Percentiles rank a stretch among this genome's conserved stretches.
phyloP scores from a whole-genome alignment of 768 basidiomycete species.

The Leccinellum luteum region DNA sequence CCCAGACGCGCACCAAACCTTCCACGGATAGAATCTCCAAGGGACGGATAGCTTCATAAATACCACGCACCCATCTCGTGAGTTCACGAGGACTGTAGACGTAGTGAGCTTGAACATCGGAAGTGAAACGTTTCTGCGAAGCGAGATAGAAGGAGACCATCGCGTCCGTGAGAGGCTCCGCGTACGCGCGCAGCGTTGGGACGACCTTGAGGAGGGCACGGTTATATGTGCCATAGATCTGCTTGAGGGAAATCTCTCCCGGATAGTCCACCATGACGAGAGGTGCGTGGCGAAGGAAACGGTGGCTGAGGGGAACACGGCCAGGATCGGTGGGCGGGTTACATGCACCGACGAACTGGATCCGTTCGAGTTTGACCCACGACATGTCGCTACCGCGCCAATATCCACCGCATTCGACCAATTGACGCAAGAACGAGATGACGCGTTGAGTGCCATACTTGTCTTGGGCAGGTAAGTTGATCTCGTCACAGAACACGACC shows the following conservation, averaged over 20 bases:
- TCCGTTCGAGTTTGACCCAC: conserved; percentile 97
- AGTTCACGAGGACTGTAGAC: conserved; percentile 99
- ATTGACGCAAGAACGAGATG: conserved; percentile 96
- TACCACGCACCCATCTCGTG: conserved; percentile 95
- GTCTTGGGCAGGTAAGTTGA: conserved; percentile 95
- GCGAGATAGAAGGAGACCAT: conserved; percentile 96
- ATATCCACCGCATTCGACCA: conserved; percentile 92
- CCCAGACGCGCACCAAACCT: conserved; percentile 96
- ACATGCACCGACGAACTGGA: conserved; percentile 99
- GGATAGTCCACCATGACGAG: conserved; percentile 99
- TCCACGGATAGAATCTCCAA: conserved; percentile 92
- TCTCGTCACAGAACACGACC: conserved; percentile 99
- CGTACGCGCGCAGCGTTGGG: conserved; percentile 88
- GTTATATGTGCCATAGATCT: conserved; percentile 98
- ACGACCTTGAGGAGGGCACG: conserved; percentile 94
- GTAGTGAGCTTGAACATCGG: conserved; percentile 97
- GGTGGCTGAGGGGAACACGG: conserved; percentile 95
- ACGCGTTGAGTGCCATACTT: conserved; percentile 99
- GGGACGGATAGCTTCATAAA: conserved; percentile 95
- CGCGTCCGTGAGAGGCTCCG: conserved; percentile 92
- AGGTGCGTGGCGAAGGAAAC: conserved; percentile 97
- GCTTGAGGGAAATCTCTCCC: conserved; percentile 92
- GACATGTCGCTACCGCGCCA: conserved; percentile 94
- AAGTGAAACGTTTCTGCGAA: conserved; percentile 92
- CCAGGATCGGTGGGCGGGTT: conserved; percentile 99